These are phyloP conservation scores for Salvia splendens DNA, from an alignment of 257 asterid species.

Conservation along the genomic window DNA sequence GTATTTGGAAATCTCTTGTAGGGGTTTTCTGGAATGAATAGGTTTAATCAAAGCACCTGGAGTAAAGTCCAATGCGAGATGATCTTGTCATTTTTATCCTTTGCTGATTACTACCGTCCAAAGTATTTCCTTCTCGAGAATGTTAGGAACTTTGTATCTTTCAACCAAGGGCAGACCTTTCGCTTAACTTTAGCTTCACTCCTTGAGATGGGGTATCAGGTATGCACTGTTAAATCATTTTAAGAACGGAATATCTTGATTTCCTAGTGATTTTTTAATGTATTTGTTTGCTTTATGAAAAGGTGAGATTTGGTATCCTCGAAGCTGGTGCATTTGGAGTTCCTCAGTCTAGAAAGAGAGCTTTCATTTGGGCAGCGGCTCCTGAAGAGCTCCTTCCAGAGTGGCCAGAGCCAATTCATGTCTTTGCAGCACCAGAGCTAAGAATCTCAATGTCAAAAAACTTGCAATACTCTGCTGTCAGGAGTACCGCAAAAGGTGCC, in stretches of 20 bases:
- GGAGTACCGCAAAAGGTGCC: constrained; percentile 85
- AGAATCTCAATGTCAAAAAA: constrained; percentile 63
- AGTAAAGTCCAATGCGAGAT: constrained; percentile 98
- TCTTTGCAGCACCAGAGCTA: constrained; percentile 79
- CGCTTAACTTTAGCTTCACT: constrained; percentile 86
- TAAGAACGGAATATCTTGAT: constrained; percentile 7
- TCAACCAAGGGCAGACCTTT: constrained; percentile 96
- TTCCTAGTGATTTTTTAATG: neutral
- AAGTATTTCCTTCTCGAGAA: constrained; percentile 91
- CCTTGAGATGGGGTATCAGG: constrained; percentile 99
- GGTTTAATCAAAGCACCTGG: constrained; percentile 92
- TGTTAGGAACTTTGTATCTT: constrained; percentile 88
- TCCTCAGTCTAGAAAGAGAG: constrained; percentile 95
- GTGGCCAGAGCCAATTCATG: constrained; percentile 99
- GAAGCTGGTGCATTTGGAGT: constrained; percentile 98
- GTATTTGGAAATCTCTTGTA: constrained; percentile 40
- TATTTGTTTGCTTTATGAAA: constrained; percentile 26
- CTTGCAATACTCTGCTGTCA: constrained; percentile 70
- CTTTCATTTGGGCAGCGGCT: constrained; percentile 97
- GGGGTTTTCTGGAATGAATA: constrained; percentile 99
- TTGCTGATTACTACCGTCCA: constrained; percentile 93
- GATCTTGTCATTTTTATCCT: constrained; percentile 90
- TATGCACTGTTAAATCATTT: constrained; percentile 30
- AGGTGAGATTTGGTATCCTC: constrained; percentile 92
- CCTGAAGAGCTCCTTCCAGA: constrained; percentile 90